Evolutionary conservation across 2,329 filamentous ascomycete genomes (phyloP).

Genomic region (Aspergillus carbonarius): DNA sequence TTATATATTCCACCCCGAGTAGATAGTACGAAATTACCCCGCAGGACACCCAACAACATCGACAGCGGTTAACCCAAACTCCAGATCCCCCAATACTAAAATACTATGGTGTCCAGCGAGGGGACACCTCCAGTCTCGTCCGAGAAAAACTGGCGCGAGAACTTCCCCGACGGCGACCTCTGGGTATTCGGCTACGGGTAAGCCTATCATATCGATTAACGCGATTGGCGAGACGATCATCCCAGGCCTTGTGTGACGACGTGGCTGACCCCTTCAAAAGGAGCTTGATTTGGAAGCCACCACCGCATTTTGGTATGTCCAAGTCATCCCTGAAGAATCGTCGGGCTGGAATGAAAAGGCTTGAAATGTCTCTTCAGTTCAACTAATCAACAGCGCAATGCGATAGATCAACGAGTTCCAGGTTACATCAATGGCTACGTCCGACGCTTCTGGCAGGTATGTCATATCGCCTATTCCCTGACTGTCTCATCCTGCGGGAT

Average conservation of each 20-base stretch:
- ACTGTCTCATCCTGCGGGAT: background rate
- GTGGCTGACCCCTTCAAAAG: slow-evolving; percentile 47
- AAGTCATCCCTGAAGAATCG: background rate
- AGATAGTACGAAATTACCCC: background rate
- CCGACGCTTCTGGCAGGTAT: slow-evolving; percentile 94
- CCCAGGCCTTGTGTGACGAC: background rate
- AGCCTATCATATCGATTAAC: slow-evolving; percentile 27
- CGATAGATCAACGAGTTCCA: slow-evolving; percentile 75
- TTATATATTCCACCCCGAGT: too few relatives aligned
- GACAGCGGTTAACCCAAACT: background rate
- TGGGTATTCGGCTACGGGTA: slow-evolving; percentile 99
- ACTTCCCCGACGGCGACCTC: slow-evolving; percentile 63
- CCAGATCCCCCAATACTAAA: background rate
- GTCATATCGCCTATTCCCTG: slow-evolving; percentile 31
- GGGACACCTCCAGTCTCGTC: background rate
- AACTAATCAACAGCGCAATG: background rate
- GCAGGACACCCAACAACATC: background rate
- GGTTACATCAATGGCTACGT: slow-evolving; percentile 95
- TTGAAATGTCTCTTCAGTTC: too few relatives aligned
- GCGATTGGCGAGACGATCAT: background rate
- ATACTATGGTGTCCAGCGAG: background rate
- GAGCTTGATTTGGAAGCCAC: slow-evolving; percentile 97
- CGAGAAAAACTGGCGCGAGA: slow-evolving; percentile 41
- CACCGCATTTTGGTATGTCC: slow-evolving; percentile 81
- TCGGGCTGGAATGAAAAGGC: background rate